Conservation (phyloP, 2,329 filamentous ascomycete genomes). For the Stagonosporopsis tanaceti region DNA sequence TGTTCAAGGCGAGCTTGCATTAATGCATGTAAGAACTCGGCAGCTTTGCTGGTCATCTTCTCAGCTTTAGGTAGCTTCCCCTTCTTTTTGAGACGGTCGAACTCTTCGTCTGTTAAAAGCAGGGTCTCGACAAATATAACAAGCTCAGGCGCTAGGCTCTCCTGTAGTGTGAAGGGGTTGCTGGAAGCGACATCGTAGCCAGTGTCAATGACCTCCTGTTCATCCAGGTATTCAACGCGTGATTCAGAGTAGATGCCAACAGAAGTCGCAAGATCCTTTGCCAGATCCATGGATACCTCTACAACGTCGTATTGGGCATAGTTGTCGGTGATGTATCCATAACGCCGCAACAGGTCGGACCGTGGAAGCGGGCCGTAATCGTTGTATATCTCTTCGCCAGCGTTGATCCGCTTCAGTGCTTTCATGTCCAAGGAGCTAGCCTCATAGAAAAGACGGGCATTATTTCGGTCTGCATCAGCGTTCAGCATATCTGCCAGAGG, state of each 20-base stretch:
- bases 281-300: constrained; percentile 72
- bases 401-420: constrained; percentile 70
- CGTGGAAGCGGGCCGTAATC: constrained; percentile 88
- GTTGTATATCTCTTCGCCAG: constrained; percentile 82
- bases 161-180: constrained; percentile 43
- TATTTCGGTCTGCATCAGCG: constrained; percentile 82
- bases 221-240: constrained; percentile 65
- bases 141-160: constrained; percentile 54
- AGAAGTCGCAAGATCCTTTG: constrained; percentile 48
- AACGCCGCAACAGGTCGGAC: constrained; percentile 81
- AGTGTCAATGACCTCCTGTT: constrained; percentile 72
- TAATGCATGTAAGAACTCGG: constrained; percentile 50
- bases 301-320: constrained; percentile 84
- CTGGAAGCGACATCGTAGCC: constrained; percentile 66
- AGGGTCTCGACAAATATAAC: constrained; percentile 56
- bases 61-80: constrained; percentile 54
- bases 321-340: constrained; percentile 84
- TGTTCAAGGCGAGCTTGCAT: constrained; percentile 53
- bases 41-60: constrained; percentile 51
- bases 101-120: constrained; percentile 52
- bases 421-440: constrained; percentile 72
- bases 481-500: constrained; percentile 91
- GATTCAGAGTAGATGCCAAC: constrained; percentile 25
- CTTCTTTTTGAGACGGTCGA: constrained; percentile 51
- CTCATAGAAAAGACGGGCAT: constrained; percentile 71